Conservation (phyloP, 148 eudicot genomes). For the Agrostemma githago region DNA sequence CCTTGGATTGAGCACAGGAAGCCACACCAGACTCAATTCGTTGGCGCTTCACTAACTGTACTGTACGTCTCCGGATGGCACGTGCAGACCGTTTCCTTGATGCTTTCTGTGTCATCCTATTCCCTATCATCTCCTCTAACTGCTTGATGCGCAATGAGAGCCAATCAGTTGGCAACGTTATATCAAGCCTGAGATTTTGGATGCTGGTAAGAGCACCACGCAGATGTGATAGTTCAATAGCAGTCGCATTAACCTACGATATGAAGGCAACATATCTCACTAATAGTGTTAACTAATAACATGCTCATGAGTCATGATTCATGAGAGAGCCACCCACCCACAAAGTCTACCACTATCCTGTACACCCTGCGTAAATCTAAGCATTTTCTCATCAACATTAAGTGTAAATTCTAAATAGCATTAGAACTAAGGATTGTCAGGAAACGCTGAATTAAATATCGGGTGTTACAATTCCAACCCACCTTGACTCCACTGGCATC, state of each 20-base stretch:
- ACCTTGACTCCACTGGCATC: no score
- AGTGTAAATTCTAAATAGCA: neutral
- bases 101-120: neutral
- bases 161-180: constrained; percentile 1
- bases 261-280: neutral
- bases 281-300: neutral
- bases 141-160: constrained; percentile 16
- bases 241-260: constrained; percentile 13
- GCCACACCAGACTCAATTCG: neutral
- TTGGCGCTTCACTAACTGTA: constrained; percentile 7
- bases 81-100: constrained; percentile 6
- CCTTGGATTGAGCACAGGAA: constrained; percentile 2
- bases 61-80: neutral
- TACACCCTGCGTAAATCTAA: neutral
- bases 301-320: no score
- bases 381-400: neutral
- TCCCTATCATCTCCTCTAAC: constrained; percentile 5
- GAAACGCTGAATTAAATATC: neutral
- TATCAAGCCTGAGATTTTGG: constrained; percentile 15
- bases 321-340: no score
- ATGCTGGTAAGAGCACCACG: neutral
- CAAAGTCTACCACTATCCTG: neutral
- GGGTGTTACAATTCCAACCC: neutral
- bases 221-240: constrained; percentile 2
- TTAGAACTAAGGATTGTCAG: neutral